Evolutionary conservation across 257 asterid genomes (phyloP).

Genomic region (Plectranthus barbatus): DNA sequence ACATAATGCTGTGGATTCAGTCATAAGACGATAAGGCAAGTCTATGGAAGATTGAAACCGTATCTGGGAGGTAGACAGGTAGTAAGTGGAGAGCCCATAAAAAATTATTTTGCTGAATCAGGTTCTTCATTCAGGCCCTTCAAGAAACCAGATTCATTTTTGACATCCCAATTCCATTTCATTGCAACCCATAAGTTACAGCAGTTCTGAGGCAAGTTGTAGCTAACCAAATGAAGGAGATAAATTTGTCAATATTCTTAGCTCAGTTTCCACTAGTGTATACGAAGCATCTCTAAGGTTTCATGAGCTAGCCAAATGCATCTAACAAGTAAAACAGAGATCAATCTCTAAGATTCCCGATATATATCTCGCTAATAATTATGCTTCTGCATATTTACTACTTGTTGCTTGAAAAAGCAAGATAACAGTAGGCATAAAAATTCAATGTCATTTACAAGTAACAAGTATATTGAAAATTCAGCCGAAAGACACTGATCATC

Average conservation of each 20-base stretch:
- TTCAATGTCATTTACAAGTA: too few species aligned
- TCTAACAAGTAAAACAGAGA: neutral
- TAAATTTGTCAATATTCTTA: neutral
- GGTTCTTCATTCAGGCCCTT: constrained; percentile 3
- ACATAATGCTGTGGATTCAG: neutral
- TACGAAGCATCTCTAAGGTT: constrained; percentile 8
- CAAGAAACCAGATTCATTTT: neutral
- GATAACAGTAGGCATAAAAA: too few species aligned
- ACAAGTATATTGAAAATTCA: too few species aligned
- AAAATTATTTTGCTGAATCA: neutral
- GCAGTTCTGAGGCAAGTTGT: neutral
- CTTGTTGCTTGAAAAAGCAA: too few species aligned
- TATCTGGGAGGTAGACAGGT: too few species aligned
- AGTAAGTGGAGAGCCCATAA: neutral
- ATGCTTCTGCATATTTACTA: too few species aligned
- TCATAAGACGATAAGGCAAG: neutral
- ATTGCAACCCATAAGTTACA: neutral
- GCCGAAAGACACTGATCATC: too few species aligned
- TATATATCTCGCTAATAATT: too few species aligned
- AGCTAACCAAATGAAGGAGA: neutral
- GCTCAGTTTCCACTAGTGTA: neutral
- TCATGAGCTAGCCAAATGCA: too few species aligned
- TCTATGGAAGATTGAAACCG: constrained; percentile 1
- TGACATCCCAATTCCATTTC: neutral
- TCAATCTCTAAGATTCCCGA: constrained; percentile 11